Evolutionary conservation across 1,284 basidiomycete species (phyloP).

Genomic region (Prillingera fragicola): DNA sequence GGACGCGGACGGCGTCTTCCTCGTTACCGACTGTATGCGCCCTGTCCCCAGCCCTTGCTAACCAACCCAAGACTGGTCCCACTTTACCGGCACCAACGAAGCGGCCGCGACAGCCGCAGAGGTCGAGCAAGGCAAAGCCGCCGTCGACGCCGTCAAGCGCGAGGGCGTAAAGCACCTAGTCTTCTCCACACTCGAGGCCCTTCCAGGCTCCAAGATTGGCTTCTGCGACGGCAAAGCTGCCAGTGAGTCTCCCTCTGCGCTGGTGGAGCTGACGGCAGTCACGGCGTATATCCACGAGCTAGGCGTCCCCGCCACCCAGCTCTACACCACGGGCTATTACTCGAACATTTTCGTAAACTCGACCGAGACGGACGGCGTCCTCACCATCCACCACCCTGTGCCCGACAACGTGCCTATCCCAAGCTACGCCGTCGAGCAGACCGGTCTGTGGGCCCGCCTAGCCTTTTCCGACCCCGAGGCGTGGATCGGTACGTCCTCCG

Average conservation of each 20-base stretch:
- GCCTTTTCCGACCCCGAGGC: constrained; percentile 27
- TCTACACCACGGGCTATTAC: constrained; percentile 19
- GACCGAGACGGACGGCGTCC: constrained; percentile 8
- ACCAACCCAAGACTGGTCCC: constrained; percentile 2
- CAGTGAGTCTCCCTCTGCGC: too few relatives aligned
- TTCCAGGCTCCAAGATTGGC: constrained; percentile 1
- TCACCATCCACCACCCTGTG: constrained; percentile 16
- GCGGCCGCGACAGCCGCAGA: constrained; percentile 10
- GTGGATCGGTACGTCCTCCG: too few relatives aligned
- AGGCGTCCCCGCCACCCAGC: constrained; percentile 18
- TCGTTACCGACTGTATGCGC: constrained; percentile 20
- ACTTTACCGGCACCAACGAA: constrained; percentile 6
- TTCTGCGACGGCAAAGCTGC: constrained; percentile 29
- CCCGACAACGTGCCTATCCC: constrained; percentile 27
- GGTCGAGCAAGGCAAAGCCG: constrained; percentile 13
- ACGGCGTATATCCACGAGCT: constrained; percentile 23
- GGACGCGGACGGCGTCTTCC: constrained; percentile 14
- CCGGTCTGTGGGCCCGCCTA: constrained; percentile 27
- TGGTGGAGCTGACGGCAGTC: too few relatives aligned
- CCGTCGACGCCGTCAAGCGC: constrained; percentile 21
- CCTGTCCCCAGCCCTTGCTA: too few relatives aligned
- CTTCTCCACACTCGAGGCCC: constrained; percentile 28
- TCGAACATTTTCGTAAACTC: constrained; percentile 5
- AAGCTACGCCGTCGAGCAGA: constrained; percentile 27
- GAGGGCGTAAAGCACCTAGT: constrained; percentile 33